These are phyloP conservation scores for Zoysia japonica DNA, from an alignment of 176 grass and related monocot species.

Conservation along the genomic window DNA sequence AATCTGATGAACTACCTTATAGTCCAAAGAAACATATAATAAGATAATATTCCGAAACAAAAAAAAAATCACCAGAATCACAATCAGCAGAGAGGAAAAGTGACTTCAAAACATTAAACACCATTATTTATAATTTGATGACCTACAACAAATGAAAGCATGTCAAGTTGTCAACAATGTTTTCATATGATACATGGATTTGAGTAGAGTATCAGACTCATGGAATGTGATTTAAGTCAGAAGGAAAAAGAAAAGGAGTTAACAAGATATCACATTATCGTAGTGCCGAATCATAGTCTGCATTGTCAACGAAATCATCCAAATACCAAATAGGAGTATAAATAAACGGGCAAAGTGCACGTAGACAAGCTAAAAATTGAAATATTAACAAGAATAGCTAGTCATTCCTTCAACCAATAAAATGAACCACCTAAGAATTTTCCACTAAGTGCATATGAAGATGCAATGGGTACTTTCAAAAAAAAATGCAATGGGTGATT, in stretches of 20 bases:
- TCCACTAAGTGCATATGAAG: slow-evolving; percentile 15
- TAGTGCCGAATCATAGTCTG: neutral
- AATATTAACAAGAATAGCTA: slow-evolving; percentile 4
- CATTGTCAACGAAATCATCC: slow-evolving; percentile 5
- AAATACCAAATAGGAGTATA: neutral
- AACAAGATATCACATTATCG: slow-evolving; percentile 15
- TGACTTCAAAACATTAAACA: neutral
- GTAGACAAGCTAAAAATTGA: neutral
- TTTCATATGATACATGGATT: slow-evolving; percentile 9
- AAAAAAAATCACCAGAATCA: neutral
- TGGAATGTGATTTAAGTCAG: slow-evolving; percentile 11
- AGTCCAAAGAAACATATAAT: slow-evolving; percentile 46
- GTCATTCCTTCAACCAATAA: neutral
- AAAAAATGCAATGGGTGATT: neutral
- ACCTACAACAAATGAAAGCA: neutral
- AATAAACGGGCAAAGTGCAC: slow-evolving; percentile 12
- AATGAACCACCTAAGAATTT: neutral
- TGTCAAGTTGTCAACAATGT: neutral
- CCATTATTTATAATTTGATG: slow-evolving; percentile 13
- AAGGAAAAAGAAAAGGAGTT: neutral
- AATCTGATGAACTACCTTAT: slow-evolving; percentile 75
- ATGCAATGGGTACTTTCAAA: neutral
- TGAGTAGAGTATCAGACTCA: slow-evolving; percentile 12
- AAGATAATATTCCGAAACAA: neutral
- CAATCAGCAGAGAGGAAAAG: slow-evolving; percentile 36